Base-by-base conservation (phyloP, 1,284 basidiomycete species). In the Ceratobasidium sp. region DNA sequence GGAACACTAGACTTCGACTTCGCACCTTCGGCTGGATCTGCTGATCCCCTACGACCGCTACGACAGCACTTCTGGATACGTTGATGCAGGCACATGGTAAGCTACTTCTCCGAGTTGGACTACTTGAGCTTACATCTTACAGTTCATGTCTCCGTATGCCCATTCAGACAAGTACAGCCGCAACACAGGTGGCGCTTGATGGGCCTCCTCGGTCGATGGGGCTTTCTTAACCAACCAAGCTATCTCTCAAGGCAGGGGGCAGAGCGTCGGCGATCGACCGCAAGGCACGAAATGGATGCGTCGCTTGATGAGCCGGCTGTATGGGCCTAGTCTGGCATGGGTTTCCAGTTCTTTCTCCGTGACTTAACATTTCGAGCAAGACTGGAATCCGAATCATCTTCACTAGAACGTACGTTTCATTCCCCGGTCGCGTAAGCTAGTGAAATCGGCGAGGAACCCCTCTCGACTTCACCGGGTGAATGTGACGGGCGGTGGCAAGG, bases 371-470 rank as follows among this genome's bases (percentile, higher is more conserved):
- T 32, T 55, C 35, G 35, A 38, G 35, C 35, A 71, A 63, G 61
- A 28, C 32, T 49, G 61, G 61, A 49, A 16, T 7, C 3, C 67
- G 49, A 32, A 59, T 58, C 67, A 41, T 46, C 28, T n/a, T 35
- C 66, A 41, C 66, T 69, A 69, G 66, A 57, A 69, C 66, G 23
- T 52, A 23, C 41, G 66, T 69, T 69, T 69, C 66, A 58, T 69
- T 13, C 28, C 47, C 38, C 52, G 50, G 30, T 49, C 63, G 35
- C 52, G 63, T 47, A 52, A 21, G 23, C 35, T 38, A 66, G 41
- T 16, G 64, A 26, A 52, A 69, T 69, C 35, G 49, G 41, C 49
- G 49, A 30, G 63, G 35, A 28, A 54, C 38, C 30, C 41, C 28
- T 47, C 63, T 52, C 26, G 16, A 38, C 35, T 38, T 38, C 35